These are phyloP conservation scores for Yamadazyma phyllophila DNA, from an alignment of 805 yeast genomes.

Conservation along the genomic window DNA sequence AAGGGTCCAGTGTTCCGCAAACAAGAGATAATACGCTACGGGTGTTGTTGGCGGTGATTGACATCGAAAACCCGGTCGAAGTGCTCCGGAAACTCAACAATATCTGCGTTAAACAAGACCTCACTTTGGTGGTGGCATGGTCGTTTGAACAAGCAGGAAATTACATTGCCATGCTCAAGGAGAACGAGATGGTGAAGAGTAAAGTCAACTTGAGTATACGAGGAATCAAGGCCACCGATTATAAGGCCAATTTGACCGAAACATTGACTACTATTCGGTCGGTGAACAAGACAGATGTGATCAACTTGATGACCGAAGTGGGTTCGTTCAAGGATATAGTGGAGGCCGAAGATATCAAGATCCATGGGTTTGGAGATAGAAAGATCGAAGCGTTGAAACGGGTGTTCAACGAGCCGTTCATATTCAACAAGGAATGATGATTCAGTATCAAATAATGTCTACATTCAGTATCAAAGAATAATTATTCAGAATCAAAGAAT, in stretches of 20 bases:
- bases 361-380: conserved; percentile 50
- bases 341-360: conserved; percentile 21
- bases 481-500: too few species aligned
- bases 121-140: conserved; percentile 53
- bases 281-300: conserved; percentile 54
- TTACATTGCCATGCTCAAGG: conserved; percentile 38
- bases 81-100: conserved; percentile 45
- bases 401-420: conserved; percentile 50
- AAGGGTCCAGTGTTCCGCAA: conserved; percentile 29
- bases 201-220: conserved; percentile 31
- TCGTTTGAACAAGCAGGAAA: conserved; percentile 49
- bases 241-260: conserved; percentile 43
- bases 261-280: conserved; percentile 45
- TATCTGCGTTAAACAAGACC: conserved; percentile 48
- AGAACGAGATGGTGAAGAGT: conserved; percentile 33
- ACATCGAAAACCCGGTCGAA: conserved; percentile 57
- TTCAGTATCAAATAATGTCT: too few species aligned
- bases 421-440: conserved; percentile 29
- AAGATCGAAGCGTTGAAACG: conserved; percentile 40
- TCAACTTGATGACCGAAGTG: conserved; percentile 48
- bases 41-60: conserved; percentile 62
- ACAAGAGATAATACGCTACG: conserved; percentile 42
- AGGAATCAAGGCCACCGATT: conserved; percentile 44
- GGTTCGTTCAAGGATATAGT: conserved; percentile 44
- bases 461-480: too few species aligned